Base-by-base conservation (phyloP, 495 filamentous ascomycete species). In the Hypoxylon lienhwacheense region DNA sequence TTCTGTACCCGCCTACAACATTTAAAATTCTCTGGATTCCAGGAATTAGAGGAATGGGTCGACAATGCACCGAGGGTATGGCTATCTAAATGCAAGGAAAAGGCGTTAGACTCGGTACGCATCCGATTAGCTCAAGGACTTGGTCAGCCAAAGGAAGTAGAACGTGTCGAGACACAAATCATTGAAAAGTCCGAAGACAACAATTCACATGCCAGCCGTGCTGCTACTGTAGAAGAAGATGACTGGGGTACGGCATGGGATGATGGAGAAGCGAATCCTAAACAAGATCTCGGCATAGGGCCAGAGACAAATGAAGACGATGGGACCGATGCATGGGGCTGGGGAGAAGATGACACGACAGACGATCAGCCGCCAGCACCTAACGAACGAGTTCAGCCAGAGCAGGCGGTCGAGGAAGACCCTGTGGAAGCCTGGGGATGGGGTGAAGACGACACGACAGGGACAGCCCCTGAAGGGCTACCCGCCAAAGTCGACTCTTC, bases 121-220 rank as follows among this genome's bases (percentile, higher is more conserved):
- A 80, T 75, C 42, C 79, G 87, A 17, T 73, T 95, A 20, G 73
- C 83, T 0, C 65, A 74, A 21, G 88, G 86, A 5, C 73, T 89
- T 29, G 79, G 82, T 24, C 67, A 74, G 20, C 77, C 82, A 2
- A 84, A 81, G 54, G 72, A 75, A 31, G 90, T 92, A 1, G 90
- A 97, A 64, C 81, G 87, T 45, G 75, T 92, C 0, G 95, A 98
- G 67, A 96, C 88, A 17, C 84, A 90, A 61, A 80, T 84, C 52
- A 73, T 97, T 1, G 81, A 83, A 1, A 78, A 74, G 53, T 77
- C 80, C 1, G 89, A 95, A 61, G 81, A 74, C 15, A 66, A 83
- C 26, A 75, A 79, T 17, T 64, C 90, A 6, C 70, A 78, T 22
- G 75, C 77, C 1, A 83, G 77, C 42, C 74, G 75, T n/a, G 73